Evolutionary conservation across 345 rosid genomes (phyloP).

Genomic region (Turritis glabra): DNA sequence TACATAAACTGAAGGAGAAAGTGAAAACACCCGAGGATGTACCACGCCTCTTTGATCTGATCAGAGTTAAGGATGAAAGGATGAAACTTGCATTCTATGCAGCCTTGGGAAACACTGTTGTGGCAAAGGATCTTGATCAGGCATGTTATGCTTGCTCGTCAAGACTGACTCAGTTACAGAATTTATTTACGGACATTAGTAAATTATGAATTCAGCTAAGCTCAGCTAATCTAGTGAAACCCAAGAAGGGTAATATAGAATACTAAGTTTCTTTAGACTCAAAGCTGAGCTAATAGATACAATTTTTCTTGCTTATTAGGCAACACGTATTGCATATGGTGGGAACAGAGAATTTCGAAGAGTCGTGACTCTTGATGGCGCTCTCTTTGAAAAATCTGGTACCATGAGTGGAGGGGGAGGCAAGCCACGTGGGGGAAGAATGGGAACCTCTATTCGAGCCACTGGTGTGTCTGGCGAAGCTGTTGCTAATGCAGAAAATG

Average conservation of each 20-base stretch:
- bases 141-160: slow-evolving; percentile 42
- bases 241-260: neutral
- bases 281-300: neutral
- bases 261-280: slow-evolving; percentile 10
- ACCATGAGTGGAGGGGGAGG: slow-evolving; percentile 99
- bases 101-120: slow-evolving; percentile 77
- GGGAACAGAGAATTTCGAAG: slow-evolving; percentile 80
- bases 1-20: slow-evolving; percentile 58
- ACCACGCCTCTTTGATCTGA: slow-evolving; percentile 90
- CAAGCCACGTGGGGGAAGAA: slow-evolving; percentile 95
- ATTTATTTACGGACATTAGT: neutral
- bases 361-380: slow-evolving; percentile 94
- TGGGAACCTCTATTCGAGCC: slow-evolving; percentile 90
- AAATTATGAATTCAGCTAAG: neutral
- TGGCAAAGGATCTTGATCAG: slow-evolving; percentile 93
- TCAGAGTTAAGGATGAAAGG: slow-evolving; percentile 84
- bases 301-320: slow-evolving; percentile 47
- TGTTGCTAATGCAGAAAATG: slow-evolving; percentile 67
- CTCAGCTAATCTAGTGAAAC: slow-evolving; percentile 8
- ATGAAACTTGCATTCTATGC: slow-evolving; percentile 95
- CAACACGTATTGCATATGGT: slow-evolving; percentile 85
- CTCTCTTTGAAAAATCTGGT: slow-evolving; percentile 94
- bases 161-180: slow-evolving; percentile 3
- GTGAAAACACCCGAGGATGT: slow-evolving; percentile 85
- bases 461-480: slow-evolving; percentile 73